Conservation (phyloP, 345 rosid genomes). For the Eucalyptus tenuipes region DNA sequence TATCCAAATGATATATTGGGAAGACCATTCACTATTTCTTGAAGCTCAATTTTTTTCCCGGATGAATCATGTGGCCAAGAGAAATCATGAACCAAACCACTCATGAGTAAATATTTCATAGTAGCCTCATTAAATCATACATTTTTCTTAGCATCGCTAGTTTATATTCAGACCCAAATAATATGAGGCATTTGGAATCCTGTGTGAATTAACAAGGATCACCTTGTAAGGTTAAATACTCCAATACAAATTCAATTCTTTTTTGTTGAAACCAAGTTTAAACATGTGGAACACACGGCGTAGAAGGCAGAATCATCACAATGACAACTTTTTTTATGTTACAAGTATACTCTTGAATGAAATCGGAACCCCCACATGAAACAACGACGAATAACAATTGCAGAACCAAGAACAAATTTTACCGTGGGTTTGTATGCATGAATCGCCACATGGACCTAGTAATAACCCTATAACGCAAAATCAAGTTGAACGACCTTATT, state of each 20-base stretch:
- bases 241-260: background rate
- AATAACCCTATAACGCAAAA: background rate
- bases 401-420: background rate
- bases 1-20: no score
- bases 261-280: background rate
- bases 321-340: background rate
- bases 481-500: background rate
- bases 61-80: background rate
- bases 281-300: background rate
- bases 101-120: background rate
- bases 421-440: background rate
- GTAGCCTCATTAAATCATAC: rapidly evolving
- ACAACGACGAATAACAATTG: background rate
- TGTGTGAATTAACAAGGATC: rapidly evolving
- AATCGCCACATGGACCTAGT: background rate
- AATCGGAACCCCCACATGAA: background rate
- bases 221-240: no score
- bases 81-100: background rate
- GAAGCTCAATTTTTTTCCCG: rapidly evolving
- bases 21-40: no score
- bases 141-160: constrained; percentile 27
- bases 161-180: no score
- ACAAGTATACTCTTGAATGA: background rate
- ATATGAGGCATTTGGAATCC: rapidly evolving
- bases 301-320: background rate